Conservation (phyloP, 1,284 basidiomycete species). For the Vanrija pseudolonga region DNA sequence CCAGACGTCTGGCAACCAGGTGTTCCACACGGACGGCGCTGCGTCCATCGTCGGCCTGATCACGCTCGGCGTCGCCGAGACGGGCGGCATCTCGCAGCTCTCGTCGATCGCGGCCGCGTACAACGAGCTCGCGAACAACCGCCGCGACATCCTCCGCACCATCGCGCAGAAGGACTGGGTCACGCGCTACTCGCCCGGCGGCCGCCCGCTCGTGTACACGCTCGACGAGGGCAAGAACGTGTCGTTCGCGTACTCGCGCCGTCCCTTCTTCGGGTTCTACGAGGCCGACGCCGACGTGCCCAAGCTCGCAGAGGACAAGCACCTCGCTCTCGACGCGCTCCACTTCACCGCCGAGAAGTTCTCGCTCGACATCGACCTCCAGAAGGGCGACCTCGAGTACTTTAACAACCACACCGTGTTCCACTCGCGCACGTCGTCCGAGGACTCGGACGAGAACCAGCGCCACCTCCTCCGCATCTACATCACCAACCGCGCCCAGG, state of each 20-base stretch:
- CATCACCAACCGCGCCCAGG: slow-evolving; percentile 16
- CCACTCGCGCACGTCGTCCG: slow-evolving; percentile 18
- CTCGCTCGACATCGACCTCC: slow-evolving; percentile 23
- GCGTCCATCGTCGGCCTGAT: slow-evolving; percentile 10
- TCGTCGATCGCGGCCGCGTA: slow-evolving; percentile 25
- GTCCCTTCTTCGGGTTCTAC: slow-evolving; percentile 31
- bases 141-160: slow-evolving; percentile 25
- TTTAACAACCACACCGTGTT: slow-evolving; percentile 27
- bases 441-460: slow-evolving; percentile 17
- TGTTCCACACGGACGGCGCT: slow-evolving; percentile 27
- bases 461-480: slow-evolving; percentile 22
- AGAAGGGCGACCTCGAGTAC: slow-evolving; percentile 31
- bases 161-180: slow-evolving; percentile 22
- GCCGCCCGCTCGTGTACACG: slow-evolving; percentile 15
- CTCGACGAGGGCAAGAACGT: slow-evolving; percentile 15
- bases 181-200: slow-evolving; percentile 10
- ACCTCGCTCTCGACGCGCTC: slow-evolving; percentile 28
- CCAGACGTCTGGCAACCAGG: slow-evolving; percentile 30
- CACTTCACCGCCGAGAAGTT: slow-evolving; percentile 29
- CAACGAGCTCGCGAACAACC: slow-evolving; percentile 18
- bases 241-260: slow-evolving; percentile 20
- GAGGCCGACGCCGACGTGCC: slow-evolving; percentile 22
- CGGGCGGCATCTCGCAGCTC: slow-evolving; percentile 24
- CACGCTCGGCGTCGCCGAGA: slow-evolving; percentile 25
- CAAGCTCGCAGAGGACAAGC: slow-evolving; percentile 21